Base-by-base conservation (phyloP, 2,329 filamentous ascomycete species). In the Pyrenochaeta sp. region DNA sequence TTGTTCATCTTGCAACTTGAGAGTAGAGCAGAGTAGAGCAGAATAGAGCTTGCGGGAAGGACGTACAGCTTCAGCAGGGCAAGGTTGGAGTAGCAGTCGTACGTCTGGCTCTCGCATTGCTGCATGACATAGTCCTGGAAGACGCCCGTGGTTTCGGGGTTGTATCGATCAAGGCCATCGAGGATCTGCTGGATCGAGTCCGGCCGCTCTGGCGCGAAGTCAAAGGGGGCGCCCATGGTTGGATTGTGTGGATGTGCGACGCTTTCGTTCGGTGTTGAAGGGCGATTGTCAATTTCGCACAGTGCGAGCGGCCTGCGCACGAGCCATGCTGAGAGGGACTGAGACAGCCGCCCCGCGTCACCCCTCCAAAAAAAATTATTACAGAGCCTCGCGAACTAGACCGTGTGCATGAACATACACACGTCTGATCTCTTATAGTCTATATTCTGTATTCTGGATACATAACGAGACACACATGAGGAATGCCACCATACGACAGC, bases 121-220 rank as follows among this genome's bases (percentile, higher is more conserved):
- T 92, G 88, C 74, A 86, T 85, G 60, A 99, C 89, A 80, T 99
- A 99, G 77, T 91, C 90, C 84, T 99, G 94, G 78, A 99, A 95
- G 64, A 91, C 85, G 59, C 87, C 86, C 44, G 96, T 96, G 45
- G 95, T 97, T 83, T 99, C 95, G 36, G 95, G 95, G 80, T 99
- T 99, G 83, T 99, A 99, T 74, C 95, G 87, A 80, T 99, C 95
- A 62, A 99, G 91, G 68, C 95, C 94, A 81, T 94, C 97, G 75
- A 99, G 92, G 74, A 99, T 97, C 78, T 82, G 84, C 75, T 92
- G 90, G 79, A 99, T 96, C 78, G 95, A 88, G 67, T 95, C 91
- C 69, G 95, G 94, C 78, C 95, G 85, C 79, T 97, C 91, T 71
- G 91, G 88, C 82, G 91, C 90, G 80, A 93, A 91, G 85, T 97